phyloP scores from a whole-genome alignment of 768 basidiomycete species.

The Suillus americanus region DNA sequence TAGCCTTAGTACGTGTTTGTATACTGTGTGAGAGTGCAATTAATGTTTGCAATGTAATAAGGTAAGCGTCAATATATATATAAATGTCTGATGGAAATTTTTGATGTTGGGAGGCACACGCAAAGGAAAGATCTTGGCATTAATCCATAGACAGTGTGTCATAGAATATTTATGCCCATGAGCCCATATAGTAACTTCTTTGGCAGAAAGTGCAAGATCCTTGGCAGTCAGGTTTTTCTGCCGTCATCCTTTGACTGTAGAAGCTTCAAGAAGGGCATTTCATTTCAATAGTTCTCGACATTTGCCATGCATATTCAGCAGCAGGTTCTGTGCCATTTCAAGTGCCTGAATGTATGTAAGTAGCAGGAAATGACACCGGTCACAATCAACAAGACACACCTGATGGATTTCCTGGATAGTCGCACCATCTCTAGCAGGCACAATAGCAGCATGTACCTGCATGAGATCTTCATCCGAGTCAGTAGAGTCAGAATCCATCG shows the following conservation, averaged over 20 bases:
- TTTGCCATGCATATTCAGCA: background rate
- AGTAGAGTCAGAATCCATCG: background rate
- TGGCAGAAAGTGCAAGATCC: background rate
- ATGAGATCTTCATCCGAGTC: background rate
- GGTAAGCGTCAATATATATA: background rate
- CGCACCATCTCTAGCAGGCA: background rate
- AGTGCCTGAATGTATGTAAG: background rate
- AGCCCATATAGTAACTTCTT: background rate
- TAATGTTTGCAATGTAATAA: no score
- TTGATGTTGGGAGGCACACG: no score
- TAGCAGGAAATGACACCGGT: background rate
- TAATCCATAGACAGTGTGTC: conserved; percentile 3
- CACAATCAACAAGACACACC: background rate
- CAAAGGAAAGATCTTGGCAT: background rate
- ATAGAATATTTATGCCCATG: background rate
- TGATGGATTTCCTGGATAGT: background rate
- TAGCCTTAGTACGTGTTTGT: background rate
- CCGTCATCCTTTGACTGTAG: background rate
- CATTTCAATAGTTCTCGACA: background rate
- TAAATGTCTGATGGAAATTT: background rate
- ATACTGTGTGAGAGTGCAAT: no score
- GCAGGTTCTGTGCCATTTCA: conserved; percentile 1
- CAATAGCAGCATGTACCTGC: background rate
- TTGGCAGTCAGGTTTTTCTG: background rate
- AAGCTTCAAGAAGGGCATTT: background rate